phyloP scores from a whole-genome alignment of 2,329 filamentous ascomycete species.

The Venturia oleaginea region DNA sequence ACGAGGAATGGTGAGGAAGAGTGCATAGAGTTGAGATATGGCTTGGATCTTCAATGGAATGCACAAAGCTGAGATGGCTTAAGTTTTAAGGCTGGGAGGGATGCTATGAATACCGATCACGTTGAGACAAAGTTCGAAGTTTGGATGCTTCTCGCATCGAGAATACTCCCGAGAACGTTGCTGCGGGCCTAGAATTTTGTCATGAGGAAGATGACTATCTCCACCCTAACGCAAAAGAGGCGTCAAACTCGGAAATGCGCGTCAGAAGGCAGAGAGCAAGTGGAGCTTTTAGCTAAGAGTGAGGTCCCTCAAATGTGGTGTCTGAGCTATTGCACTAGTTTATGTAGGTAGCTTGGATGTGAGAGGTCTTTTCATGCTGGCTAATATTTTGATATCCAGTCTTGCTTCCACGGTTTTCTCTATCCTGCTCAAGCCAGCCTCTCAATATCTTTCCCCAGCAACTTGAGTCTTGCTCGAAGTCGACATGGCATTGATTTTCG shows the following conservation, averaged over 20 bases:
- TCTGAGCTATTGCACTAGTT: neutral
- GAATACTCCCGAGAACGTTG: neutral
- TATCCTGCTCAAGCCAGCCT: too few relatives aligned
- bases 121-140: neutral
- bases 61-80: neutral
- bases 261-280: neutral
- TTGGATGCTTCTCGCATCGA: too few relatives aligned
- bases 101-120: neutral
- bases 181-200: neutral
- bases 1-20: neutral
- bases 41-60: too few relatives aligned
- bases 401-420: too few relatives aligned
- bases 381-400: neutral
- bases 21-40: neutral
- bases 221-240: neutral
- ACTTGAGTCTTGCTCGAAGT: neutral
- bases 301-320: neutral
- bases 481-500: neutral
- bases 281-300: neutral
- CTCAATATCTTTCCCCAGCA: neutral
- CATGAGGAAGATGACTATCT: neutral
- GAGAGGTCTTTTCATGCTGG: neutral
- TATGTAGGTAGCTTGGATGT: neutral
- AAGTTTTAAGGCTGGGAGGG: neutral
- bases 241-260: neutral